Evolutionary conservation across 1,284 basidiomycete species (phyloP).

Genomic region (Athelia sp.): DNA sequence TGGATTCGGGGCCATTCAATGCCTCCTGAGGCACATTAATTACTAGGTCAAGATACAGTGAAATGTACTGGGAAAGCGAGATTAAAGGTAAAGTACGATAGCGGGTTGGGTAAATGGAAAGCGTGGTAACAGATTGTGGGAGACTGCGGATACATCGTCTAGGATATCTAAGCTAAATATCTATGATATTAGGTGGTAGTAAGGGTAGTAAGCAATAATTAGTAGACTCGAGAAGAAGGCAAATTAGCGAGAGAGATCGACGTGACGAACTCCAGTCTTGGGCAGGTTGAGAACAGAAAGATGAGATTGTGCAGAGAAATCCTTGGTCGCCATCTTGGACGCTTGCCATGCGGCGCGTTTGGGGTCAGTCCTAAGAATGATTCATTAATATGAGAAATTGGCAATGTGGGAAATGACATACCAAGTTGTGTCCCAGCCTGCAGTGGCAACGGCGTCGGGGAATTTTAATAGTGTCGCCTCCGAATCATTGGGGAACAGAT

Average conservation of each 20-base stretch:
- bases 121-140: too few relatives aligned
- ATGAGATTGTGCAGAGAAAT: constrained; percentile 1
- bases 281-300: not conserved
- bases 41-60: too few relatives aligned
- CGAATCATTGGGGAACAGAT: not conserved
- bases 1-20: too few relatives aligned
- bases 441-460: not conserved
- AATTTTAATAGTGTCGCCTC: constrained; percentile 1
- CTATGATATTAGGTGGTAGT: too few relatives aligned
- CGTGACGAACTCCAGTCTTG: not conserved
- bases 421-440: constrained; percentile 1
- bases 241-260: not conserved
- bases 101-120: too few relatives aligned
- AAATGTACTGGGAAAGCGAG: too few relatives aligned
- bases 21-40: too few relatives aligned
- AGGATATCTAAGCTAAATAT: too few relatives aligned
- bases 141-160: too few relatives aligned
- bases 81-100: too few relatives aligned
- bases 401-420: not conserved
- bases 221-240: too few relatives aligned
- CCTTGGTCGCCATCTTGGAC: constrained; percentile 1
- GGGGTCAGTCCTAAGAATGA: not conserved
- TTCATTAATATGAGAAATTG: not conserved
- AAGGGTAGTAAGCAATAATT: too few relatives aligned
- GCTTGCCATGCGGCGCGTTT: constrained; percentile 1